phyloP scores from a whole-genome alignment of 1,284 basidiomycete species.

The Ustilago loliicola region DNA sequence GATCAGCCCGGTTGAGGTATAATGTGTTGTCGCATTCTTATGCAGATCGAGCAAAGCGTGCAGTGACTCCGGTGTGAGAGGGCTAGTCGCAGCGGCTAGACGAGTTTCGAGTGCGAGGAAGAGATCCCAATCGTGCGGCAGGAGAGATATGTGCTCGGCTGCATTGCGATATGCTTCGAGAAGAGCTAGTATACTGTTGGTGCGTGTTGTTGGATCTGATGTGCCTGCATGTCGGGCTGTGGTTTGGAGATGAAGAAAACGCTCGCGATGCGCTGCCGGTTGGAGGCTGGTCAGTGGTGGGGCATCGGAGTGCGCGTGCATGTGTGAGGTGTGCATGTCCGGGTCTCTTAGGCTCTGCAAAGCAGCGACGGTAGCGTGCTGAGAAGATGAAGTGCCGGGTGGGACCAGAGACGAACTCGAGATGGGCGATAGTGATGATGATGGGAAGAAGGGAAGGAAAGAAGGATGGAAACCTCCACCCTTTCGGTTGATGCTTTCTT shows the following conservation, averaged over 20 bases:
- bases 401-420: neutral
- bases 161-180: slow-evolving; percentile 26
- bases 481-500: neutral
- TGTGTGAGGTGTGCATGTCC: neutral
- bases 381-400: neutral
- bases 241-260: slow-evolving; percentile 36
- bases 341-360: no score
- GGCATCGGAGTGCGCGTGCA: neutral
- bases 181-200: slow-evolving; percentile 24
- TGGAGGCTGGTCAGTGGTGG: slow-evolving; percentile 14
- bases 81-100: slow-evolving; percentile 24
- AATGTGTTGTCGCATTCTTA: slow-evolving; percentile 25
- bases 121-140: slow-evolving; percentile 30
- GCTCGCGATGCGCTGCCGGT: slow-evolving; percentile 32
- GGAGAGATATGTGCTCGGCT: slow-evolving; percentile 8
- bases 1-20: slow-evolving; percentile 27
- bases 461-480: neutral
- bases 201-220: slow-evolving; percentile 22
- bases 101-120: slow-evolving; percentile 34
- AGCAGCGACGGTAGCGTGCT: neutral
- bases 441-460: slow-evolving; percentile 2
- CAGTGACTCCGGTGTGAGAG: slow-evolving; percentile 32
- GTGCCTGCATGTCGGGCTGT: slow-evolving; percentile 28
- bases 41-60: slow-evolving; percentile 45
- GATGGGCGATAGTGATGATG: neutral